Conservation (phyloP, 1,284 basidiomycete species). For the Irpex lacteus region DNA sequence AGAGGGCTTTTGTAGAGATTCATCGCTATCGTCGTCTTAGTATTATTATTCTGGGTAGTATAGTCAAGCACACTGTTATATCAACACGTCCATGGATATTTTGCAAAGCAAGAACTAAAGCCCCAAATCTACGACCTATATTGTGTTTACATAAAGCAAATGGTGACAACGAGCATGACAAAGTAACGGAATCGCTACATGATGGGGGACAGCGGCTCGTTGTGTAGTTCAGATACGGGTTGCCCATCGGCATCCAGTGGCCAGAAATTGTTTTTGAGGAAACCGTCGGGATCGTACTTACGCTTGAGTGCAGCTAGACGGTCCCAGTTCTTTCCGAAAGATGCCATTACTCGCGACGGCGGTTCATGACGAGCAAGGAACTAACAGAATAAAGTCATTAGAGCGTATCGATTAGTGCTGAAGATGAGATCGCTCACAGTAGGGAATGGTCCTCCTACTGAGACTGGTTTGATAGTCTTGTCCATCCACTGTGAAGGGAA, state of each 20-base stretch:
- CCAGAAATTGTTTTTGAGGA: conserved; percentile 79
- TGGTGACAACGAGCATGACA: not conserved
- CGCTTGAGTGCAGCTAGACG: conserved; percentile 68
- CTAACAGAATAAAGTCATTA: conserved; percentile 36
- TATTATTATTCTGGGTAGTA: not conserved
- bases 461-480: conserved; percentile 63
- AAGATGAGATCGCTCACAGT: conserved; percentile 51
- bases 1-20: not conserved
- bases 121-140: too few relatives aligned
- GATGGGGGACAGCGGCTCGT: conserved; percentile 46
- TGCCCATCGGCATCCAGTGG: conserved; percentile 57
- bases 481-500: conserved; percentile 65
- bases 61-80: not conserved
- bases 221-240: conserved; percentile 43
- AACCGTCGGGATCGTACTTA: conserved; percentile 68
- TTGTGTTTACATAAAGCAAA: too few relatives aligned
- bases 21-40: not conserved
- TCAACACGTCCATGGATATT: too few relatives aligned
- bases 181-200: conserved; percentile 1
- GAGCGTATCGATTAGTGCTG: not conserved
- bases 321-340: conserved; percentile 72
- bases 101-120: too few relatives aligned
- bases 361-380: conserved; percentile 76
- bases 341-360: conserved; percentile 58
- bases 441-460: conserved; percentile 77